Conservation (phyloP, 2,329 filamentous ascomycete species). For the Amesomyces nigricolor region DNA sequence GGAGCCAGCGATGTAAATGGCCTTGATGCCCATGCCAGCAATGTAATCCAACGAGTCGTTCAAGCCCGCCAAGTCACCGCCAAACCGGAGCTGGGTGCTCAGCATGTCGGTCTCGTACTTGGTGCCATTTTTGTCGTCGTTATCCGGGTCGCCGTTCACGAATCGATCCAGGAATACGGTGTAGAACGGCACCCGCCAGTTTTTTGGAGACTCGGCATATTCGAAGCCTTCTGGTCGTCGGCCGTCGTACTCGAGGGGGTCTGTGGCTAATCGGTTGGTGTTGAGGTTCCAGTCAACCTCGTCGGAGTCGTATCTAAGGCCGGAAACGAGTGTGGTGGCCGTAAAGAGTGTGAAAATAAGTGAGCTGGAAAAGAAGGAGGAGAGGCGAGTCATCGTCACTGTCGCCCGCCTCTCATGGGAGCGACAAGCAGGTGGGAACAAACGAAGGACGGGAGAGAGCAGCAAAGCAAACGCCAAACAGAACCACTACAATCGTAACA, state of each 20-base stretch:
- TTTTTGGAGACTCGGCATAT: conserved; percentile 50
- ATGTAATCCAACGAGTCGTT: conserved; percentile 58
- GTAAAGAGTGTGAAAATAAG: conserved; percentile 26
- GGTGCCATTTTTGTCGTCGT: conserved; percentile 58
- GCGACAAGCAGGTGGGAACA: conserved; percentile 17
- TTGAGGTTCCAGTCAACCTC: conserved; percentile 54
- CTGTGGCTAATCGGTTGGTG: conserved; percentile 48
- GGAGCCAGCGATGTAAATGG: conserved; percentile 49
- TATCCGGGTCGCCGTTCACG: conserved; percentile 58
- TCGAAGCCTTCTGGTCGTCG: conserved; percentile 41
- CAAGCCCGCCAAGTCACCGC: conserved; percentile 54
- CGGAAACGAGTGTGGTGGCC: conserved; percentile 28
- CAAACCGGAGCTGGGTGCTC: conserved; percentile 58
- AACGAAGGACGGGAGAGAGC: conserved; percentile 22
- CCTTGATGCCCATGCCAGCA: conserved; percentile 57
- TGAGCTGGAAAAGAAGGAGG: conserved; percentile 22
- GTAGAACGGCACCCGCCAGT: conserved; percentile 63
- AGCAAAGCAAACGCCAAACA: conserved; percentile 17
- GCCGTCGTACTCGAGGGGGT: conserved; percentile 54
- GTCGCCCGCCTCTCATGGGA: conserved; percentile 28
- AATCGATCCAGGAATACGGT: conserved; percentile 59
- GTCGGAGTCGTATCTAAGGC: conserved; percentile 28
- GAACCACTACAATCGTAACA: conserved; percentile 18
- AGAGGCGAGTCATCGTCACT: conserved; percentile 28
- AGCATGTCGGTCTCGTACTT: conserved; percentile 55